phyloP scores from a whole-genome alignment of 768 basidiomycete species.

The Leccinum broughii region DNA sequence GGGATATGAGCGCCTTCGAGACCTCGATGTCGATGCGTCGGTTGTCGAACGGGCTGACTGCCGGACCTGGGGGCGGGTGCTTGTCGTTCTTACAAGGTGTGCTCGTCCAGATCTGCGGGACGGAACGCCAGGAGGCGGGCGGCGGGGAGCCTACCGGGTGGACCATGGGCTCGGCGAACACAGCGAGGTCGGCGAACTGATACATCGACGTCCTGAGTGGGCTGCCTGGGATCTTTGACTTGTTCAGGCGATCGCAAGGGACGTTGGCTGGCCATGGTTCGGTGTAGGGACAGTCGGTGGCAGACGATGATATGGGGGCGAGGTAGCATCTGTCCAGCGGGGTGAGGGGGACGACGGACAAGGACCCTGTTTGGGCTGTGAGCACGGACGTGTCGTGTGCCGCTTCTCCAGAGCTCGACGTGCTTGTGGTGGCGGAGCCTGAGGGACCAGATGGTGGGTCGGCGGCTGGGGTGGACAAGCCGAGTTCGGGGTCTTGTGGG shows the following conservation, averaged over 20 bases:
- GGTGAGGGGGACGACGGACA: too few relatives aligned
- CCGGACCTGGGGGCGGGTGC: neutral
- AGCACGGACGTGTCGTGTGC: slow-evolving; percentile 16
- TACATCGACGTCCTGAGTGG: slow-evolving; percentile 24
- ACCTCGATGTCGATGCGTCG: neutral
- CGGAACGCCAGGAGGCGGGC: slow-evolving; percentile 16
- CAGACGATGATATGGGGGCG: slow-evolving; percentile 14
- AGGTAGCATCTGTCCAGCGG: slow-evolving; percentile 16
- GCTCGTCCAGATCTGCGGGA: slow-evolving; percentile 26
- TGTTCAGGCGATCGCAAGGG: slow-evolving; percentile 9
- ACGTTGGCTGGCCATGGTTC: slow-evolving; percentile 22
- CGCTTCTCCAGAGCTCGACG: neutral
- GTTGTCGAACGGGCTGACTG: slow-evolving; percentile 3
- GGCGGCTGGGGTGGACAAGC: slow-evolving; percentile 8
- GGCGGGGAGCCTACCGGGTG: slow-evolving; percentile 10
- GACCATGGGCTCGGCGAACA: slow-evolving; percentile 2
- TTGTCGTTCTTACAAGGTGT: slow-evolving; percentile 20
- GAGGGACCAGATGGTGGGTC: neutral
- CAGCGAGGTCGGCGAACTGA: neutral
- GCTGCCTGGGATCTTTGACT: slow-evolving; percentile 15
- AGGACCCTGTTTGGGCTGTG: slow-evolving; percentile 3
- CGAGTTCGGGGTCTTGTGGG: slow-evolving; percentile 18
- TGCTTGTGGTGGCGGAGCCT: neutral
- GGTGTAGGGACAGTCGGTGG: slow-evolving; percentile 23
- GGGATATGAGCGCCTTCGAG: slow-evolving; percentile 24